Evolutionary conservation across 805 yeast species (phyloP).

Genomic region (Schizosaccharomyces lindneri): DNA sequence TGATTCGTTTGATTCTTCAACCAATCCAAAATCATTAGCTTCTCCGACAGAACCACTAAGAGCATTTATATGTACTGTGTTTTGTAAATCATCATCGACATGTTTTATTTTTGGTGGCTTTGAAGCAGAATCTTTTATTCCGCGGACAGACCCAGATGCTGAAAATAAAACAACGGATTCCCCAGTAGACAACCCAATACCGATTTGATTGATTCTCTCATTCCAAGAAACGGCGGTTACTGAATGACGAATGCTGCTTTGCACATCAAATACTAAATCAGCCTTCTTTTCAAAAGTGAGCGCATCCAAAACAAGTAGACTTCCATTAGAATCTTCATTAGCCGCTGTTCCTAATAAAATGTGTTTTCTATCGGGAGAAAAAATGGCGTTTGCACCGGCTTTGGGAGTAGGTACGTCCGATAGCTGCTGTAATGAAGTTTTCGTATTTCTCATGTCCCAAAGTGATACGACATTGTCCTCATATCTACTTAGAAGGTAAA

Average conservation of each 20-base stretch:
- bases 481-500: slow-evolving; percentile 9
- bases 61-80: slow-evolving; percentile 12
- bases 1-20: slow-evolving; percentile 4
- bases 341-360: slow-evolving; percentile 11
- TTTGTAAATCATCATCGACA: slow-evolving; percentile 11
- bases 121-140: slow-evolving; percentile 11
- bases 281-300: slow-evolving; percentile 13
- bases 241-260: slow-evolving; percentile 3
- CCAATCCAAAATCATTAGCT: slow-evolving; percentile 2
- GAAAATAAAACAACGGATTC: slow-evolving; percentile 11
- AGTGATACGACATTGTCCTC: slow-evolving; percentile 10
- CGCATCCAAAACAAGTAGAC: slow-evolving; percentile 4
- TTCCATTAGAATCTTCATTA: slow-evolving; percentile 1
- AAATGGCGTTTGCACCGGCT: slow-evolving; percentile 8
- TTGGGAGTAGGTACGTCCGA: slow-evolving; percentile 5
- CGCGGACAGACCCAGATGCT: slow-evolving; percentile 11
- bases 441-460: slow-evolving; percentile 13
- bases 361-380: slow-evolving; percentile 11
- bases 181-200: slow-evolving; percentile 12
- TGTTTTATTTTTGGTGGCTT: slow-evolving; percentile 12
- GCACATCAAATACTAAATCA: slow-evolving; percentile 8
- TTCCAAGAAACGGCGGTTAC: slow-evolving; percentile 10
- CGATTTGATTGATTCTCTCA: slow-evolving; percentile 12
- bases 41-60: slow-evolving; percentile 6
- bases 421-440: slow-evolving; percentile 8